Evolutionary conservation across 257 asterid species (phyloP), one percentile per base, ranked within the genome.

Genomic region (Leptodermis oblonga): DNA sequence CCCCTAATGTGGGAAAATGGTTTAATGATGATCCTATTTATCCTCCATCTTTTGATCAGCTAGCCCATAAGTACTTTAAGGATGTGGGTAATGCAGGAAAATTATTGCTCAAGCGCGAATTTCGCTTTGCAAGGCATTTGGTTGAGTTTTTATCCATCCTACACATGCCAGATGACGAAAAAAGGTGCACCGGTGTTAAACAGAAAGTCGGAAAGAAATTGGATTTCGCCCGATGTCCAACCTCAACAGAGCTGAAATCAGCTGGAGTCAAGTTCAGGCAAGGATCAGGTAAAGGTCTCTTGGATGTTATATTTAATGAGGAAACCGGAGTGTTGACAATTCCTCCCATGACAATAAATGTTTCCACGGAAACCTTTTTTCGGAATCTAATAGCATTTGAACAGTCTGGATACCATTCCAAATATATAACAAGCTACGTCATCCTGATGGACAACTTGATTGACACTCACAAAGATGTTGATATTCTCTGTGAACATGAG

Each of bases 401-500:
- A 23, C 80, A 79, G 25, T 71, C 70, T 7, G 74, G 75, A 0
- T 71, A 71, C 70, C 14, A 67, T 46, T 55, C 71, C 26, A 62
- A 58, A 31, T 36, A 79, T 8, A 75, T 72, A 22, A 79, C 78
- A 8, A 75, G 80, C 69, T 75, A 72, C 46, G 74, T 75, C 42
- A 71, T 75, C 33, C 67, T 79, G 8, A 62, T 79, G 80, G 83
- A 79, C 62, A 73, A 76, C 70, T 39, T 79, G 53, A 79, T 79
- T 55, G 61, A 79, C 78, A 71, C 80, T 5, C 7, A 23, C 14
- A 31, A 51, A 26, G 80, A 79, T 63, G 83, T 79, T 31, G 75
- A 53, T 30, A 36, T 79, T 37, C 80, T 79, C 15, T 56, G 56
- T 26, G 7, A 64, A 0, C 23, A 10, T 14, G 70, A 42, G 30